phyloP scores from a whole-genome alignment of 169 alveolate species.

The Eimeria falciformis region DNA sequence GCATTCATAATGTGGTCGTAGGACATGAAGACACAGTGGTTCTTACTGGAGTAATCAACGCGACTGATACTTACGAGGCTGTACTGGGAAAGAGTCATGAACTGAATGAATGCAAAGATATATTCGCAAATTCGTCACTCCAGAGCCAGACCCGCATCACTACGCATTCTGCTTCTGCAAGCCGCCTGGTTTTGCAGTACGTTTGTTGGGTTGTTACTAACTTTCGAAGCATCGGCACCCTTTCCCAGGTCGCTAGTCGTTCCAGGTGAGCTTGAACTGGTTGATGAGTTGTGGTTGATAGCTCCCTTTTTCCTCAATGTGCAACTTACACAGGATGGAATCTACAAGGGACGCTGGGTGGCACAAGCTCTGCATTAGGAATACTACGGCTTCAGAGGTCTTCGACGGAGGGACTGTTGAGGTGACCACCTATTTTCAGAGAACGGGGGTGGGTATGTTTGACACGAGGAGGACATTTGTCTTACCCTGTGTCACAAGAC shows the following conservation, averaged over 20 bases:
- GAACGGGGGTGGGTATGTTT: conserved; percentile 61
- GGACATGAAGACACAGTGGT: conserved; percentile 67
- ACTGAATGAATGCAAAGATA: conserved; percentile 45
- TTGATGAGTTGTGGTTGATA: too few species aligned
- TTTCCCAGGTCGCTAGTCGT: not conserved
- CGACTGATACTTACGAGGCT: conserved; percentile 63
- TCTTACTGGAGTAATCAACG: conserved; percentile 55
- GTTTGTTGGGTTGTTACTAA: not conserved
- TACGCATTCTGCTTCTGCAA: conserved; percentile 38
- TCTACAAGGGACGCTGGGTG: conserved; percentile 6
- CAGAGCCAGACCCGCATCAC: conserved; percentile 28
- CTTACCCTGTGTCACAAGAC: conserved; percentile 60
- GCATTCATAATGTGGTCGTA: conserved; percentile 52
- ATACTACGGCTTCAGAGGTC: not conserved
- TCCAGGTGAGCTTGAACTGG: too few species aligned
- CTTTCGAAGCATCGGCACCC: not conserved
- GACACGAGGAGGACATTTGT: conserved; percentile 53
- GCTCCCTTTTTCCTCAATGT: too few species aligned
- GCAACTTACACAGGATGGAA: conserved; percentile 18
- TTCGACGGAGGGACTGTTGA: conserved; percentile 71
- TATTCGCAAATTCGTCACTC: not conserved
- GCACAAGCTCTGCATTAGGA: conserved; percentile 62
- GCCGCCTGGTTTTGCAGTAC: conserved; percentile 70
- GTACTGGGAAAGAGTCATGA: conserved; percentile 57
- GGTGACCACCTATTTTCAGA: conserved; percentile 48